Conservation (phyloP, 257 asterid species). For the Coffea canephora region DNA sequence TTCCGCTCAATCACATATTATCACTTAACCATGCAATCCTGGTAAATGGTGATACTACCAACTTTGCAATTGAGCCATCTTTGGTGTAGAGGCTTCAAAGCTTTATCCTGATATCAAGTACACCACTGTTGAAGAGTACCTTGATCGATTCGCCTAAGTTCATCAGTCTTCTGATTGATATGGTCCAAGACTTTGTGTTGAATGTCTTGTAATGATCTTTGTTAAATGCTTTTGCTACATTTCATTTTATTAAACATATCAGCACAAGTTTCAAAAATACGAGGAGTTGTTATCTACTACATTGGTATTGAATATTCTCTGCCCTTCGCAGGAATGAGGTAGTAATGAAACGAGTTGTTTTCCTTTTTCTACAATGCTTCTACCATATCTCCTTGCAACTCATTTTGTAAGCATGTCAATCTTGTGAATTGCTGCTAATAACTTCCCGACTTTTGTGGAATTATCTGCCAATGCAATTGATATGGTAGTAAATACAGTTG, state of each 20-base stretch:
- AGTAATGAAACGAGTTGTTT: too few species aligned
- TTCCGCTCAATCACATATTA: slow-evolving; percentile 38
- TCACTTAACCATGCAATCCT: slow-evolving; percentile 48
- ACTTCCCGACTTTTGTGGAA: too few species aligned
- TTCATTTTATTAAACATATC: too few species aligned
- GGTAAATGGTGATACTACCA: slow-evolving; percentile 57
- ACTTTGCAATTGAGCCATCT: slow-evolving; percentile 56
- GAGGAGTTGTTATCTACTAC: too few species aligned
- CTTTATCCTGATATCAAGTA: slow-evolving; percentile 72
- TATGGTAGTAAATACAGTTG: too few species aligned
- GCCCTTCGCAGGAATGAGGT: background rate
- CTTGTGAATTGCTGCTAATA: too few species aligned
- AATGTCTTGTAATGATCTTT: background rate
- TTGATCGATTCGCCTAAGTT: slow-evolving; percentile 36
- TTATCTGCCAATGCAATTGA: too few species aligned
- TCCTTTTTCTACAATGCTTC: background rate
- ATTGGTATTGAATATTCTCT: too few species aligned
- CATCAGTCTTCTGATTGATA: too few species aligned
- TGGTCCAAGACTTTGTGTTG: background rate
- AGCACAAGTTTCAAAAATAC: too few species aligned
- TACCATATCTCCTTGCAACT: too few species aligned
- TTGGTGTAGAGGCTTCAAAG: slow-evolving; percentile 61
- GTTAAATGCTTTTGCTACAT: background rate
- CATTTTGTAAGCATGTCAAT: too few species aligned
- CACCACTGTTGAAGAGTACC: slow-evolving; percentile 56